phyloP scores from a whole-genome alignment of 2,329 filamentous ascomycete genomes.

The Fusarium mangiferae region DNA sequence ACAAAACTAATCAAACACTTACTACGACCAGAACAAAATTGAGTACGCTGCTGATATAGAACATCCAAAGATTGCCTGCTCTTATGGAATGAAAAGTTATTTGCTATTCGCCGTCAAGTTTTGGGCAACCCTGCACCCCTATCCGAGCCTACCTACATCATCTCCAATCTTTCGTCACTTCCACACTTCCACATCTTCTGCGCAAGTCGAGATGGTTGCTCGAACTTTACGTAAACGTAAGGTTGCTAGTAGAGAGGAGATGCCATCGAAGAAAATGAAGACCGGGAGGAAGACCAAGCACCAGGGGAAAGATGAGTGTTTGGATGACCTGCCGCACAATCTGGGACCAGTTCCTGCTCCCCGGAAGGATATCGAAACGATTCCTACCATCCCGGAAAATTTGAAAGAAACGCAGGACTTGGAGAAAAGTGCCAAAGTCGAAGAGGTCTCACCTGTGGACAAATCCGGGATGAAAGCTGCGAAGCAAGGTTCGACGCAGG shows the following conservation, averaged over 20 bases:
- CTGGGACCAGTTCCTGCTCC: slow-evolving; percentile 18
- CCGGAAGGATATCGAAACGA: slow-evolving; percentile 2
- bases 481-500: not conserved
- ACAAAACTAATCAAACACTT: not conserved
- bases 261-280: slow-evolving; percentile 16
- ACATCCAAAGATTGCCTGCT: not conserved
- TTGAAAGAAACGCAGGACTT: not conserved
- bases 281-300: not conserved
- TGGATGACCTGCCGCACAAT: slow-evolving; percentile 35
- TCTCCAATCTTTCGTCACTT: not conserved
- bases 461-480: not conserved
- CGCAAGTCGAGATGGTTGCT: slow-evolving; percentile 14
- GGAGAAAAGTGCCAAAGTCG: not conserved
- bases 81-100: slow-evolving; percentile 7
- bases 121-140: not conserved
- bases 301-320: not conserved
- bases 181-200: not conserved
- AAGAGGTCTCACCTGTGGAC: slow-evolving; percentile 1
- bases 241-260: not conserved
- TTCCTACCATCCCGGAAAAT: not conserved
- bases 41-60: not conserved
- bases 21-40: not conserved
- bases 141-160: not conserved
- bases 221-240: slow-evolving; percentile 31
- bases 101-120: not conserved